Percentiles rank a stretch among this genome's conserved stretches.
Evolutionary conservation across 805 yeast genomes (phyloP).

Genomic region (Saccharomycopsis sp.): DNA sequence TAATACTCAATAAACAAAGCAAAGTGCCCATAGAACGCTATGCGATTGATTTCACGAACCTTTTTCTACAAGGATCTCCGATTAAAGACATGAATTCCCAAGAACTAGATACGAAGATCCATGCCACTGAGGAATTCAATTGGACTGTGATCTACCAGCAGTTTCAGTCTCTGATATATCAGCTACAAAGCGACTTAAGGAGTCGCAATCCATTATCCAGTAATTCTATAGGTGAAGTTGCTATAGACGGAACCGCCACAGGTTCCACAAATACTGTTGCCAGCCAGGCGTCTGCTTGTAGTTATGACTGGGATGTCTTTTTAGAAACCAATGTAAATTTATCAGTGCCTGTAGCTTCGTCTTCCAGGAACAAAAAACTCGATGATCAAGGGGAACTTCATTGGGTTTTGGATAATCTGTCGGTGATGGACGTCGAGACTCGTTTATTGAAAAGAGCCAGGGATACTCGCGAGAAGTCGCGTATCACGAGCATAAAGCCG

Average conservation of each 20-base stretch:
- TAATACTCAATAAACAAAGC: constrained; percentile 7
- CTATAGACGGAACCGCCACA: no score
- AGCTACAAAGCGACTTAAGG: constrained; percentile 9
- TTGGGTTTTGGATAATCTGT: constrained; percentile 5
- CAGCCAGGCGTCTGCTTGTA: background rate
- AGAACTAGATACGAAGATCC: background rate
- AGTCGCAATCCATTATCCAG: background rate
- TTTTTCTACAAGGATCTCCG: background rate
- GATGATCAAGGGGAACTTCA: constrained; percentile 2
- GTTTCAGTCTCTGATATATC: constrained; percentile 9
- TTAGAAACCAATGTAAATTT: background rate
- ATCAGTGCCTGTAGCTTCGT: background rate
- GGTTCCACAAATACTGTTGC: no score
- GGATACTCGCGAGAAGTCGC: background rate
- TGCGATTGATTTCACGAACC: constrained; percentile 9
- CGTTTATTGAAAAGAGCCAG: constrained; percentile 3
- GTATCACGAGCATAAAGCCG: background rate
- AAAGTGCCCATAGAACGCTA: constrained; percentile 11
- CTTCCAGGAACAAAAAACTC: background rate
- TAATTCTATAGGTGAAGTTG: no score
- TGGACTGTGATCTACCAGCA: constrained; percentile 18
- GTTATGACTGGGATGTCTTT: background rate
- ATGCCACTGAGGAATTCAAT: constrained; percentile 3
- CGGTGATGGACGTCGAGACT: background rate
- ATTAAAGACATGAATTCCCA: background rate